These are phyloP conservation scores for Podospora conica DNA, from an alignment of 495 filamentous ascomycete genomes.

Conservation along the genomic window DNA sequence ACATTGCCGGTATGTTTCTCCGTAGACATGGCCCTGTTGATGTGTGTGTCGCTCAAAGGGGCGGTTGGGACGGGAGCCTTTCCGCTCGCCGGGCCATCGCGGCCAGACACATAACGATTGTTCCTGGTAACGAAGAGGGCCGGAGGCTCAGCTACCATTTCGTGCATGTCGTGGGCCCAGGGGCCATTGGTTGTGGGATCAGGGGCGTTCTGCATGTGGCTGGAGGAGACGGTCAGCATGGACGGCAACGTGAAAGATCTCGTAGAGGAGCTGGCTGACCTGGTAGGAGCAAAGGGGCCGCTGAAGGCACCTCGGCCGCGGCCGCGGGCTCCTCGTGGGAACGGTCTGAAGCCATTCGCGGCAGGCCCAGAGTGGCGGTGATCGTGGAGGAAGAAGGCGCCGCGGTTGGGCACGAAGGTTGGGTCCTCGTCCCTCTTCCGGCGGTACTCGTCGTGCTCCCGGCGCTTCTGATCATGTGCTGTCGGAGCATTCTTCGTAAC, in stretches of 20 bases:
- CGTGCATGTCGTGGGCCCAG: slow-evolving; percentile 96
- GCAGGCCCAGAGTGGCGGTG: slow-evolving; percentile 70
- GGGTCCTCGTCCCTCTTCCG: slow-evolving; percentile 85
- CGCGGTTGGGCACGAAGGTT: slow-evolving; percentile 89
- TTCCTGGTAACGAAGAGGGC: slow-evolving; percentile 26
- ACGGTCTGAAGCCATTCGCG: slow-evolving; percentile 69
- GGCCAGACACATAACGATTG: slow-evolving; percentile 29
- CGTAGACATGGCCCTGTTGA: slow-evolving; percentile 56
- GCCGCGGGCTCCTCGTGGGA: slow-evolving; percentile 48
- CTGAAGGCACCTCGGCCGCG: slow-evolving; percentile 47
- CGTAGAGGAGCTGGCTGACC: slow-evolving; percentile 40
- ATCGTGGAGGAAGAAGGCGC: slow-evolving; percentile 96
- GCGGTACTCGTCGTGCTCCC: slow-evolving; percentile 85
- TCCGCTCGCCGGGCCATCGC: slow-evolving; percentile 40
- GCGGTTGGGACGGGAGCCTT: slow-evolving; percentile 42
- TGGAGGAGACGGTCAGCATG: slow-evolving; percentile 33
- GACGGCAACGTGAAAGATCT: neutral
- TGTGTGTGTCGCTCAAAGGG: slow-evolving; percentile 32
- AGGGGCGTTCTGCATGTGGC: slow-evolving; percentile 40
- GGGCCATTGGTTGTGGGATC: slow-evolving; percentile 60
- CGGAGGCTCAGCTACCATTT: slow-evolving; percentile 55
- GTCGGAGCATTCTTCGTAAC: slow-evolving; percentile 40
- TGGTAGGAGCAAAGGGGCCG: slow-evolving; percentile 52
- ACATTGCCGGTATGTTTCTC: slow-evolving; percentile 65
- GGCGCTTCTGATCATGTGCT: slow-evolving; percentile 61